phyloP scores from a whole-genome alignment of 2,329 filamentous ascomycete genomes.

The Niveomyces coronatus region DNA sequence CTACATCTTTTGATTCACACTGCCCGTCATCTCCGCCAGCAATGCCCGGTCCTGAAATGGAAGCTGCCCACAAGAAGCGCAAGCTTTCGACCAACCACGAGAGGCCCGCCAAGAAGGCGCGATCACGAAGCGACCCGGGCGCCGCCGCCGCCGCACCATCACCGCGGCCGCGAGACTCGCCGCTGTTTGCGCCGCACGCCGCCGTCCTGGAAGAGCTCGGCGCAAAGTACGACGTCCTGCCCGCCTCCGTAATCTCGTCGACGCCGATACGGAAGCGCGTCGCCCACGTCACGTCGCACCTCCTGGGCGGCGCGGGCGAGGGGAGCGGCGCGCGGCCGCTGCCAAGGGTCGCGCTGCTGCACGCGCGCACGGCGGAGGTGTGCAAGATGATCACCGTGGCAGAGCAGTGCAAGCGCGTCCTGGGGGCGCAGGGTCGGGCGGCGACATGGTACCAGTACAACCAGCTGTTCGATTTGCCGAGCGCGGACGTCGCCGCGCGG shows the following conservation, averaged over 20 bases:
- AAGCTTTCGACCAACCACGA: not conserved
- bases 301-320: conserved; percentile 21
- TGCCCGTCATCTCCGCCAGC: too few relatives aligned
- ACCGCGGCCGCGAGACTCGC: conserved; percentile 1
- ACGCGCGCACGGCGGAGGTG: conserved; percentile 40
- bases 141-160: not conserved
- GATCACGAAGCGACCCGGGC: not conserved
- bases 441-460: conserved; percentile 50
- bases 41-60: not conserved
- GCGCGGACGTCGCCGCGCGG: conserved; percentile 18
- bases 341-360: conserved; percentile 34
- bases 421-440: conserved; percentile 32
- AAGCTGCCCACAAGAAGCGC: not conserved
- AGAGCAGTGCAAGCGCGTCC: conserved; percentile 52
- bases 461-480: conserved; percentile 38
- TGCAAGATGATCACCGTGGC: conserved; percentile 59
- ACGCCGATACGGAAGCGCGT: conserved; percentile 49
- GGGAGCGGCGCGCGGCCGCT: not conserved
- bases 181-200: conserved; percentile 8
- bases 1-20: too few relatives aligned
- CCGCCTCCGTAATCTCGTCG: conserved; percentile 47
- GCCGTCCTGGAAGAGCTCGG: conserved; percentile 28
- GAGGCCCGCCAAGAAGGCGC: not conserved
- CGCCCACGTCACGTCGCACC: conserved; percentile 32
- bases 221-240: conserved; percentile 37